These are phyloP conservation scores for Sarocladiaceae sp. DNA, from an alignment of 2,329 filamentous ascomycete genomes.

Conservation along the genomic window DNA sequence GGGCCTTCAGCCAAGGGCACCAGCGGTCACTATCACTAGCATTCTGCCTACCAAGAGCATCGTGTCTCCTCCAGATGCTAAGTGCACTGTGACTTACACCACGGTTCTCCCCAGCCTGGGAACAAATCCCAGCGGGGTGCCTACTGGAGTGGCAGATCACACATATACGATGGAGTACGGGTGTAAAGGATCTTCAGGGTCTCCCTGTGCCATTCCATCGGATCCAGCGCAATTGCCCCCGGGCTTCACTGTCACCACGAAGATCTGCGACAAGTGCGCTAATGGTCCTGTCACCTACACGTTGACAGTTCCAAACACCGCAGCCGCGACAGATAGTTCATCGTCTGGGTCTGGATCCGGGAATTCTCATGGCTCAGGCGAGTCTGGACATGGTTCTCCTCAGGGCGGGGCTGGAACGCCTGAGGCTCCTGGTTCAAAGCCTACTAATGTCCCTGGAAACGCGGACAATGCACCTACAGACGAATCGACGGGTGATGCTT, in stretches of 20 bases:
- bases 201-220: neutral
- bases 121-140: neutral
- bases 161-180: neutral
- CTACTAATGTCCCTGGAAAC: neutral
- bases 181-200: neutral
- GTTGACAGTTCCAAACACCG: neutral
- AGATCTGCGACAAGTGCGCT: neutral
- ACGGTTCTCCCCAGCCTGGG: neutral
- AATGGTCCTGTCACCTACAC: neutral
- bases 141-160: neutral
- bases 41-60: slow-evolving; percentile 1
- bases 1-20: neutral
- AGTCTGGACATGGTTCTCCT: neutral
- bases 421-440: neutral
- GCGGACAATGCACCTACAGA: too few relatives aligned
- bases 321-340: neutral
- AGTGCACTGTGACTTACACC: neutral
- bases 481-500: too few relatives aligned
- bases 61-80: neutral
- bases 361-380: neutral
- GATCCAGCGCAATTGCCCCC: neutral
- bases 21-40: neutral
- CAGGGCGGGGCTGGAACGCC: neutral
- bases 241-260: neutral
- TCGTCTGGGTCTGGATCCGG: neutral